phyloP scores from a whole-genome alignment of 2,329 filamentous ascomycete species.

The Passalora sequoiae region DNA sequence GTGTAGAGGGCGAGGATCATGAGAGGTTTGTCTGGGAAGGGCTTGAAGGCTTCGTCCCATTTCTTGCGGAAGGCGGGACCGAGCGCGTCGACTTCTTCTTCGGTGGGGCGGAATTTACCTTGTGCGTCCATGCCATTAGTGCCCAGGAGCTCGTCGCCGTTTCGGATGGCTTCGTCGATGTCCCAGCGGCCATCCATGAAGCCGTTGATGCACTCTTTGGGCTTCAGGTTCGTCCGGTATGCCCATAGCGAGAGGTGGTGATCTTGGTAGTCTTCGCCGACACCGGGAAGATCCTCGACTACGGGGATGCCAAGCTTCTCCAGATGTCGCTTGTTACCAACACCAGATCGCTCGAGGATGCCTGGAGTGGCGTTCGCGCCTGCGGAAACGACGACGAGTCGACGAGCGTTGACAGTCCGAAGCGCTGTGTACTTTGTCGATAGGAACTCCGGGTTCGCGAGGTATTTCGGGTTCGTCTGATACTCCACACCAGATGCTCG shows the following conservation, averaged over 20 bases:
- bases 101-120: conserved; percentile 53
- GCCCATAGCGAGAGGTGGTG: conserved; percentile 49
- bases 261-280: conserved; percentile 31
- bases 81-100: conserved; percentile 49
- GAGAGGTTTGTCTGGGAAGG: conserved; percentile 44
- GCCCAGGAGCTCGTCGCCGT: conserved; percentile 49
- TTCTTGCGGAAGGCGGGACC: conserved; percentile 50
- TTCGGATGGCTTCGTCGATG: conserved; percentile 42
- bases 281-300: conserved; percentile 30
- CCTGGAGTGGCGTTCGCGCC: conserved; percentile 55
- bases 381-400: conserved; percentile 55
- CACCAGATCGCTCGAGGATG: conserved; percentile 56
- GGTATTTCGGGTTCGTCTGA: conserved; percentile 42
- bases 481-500: conserved; percentile 58
- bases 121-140: conserved; percentile 54
- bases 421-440: conserved; percentile 36
- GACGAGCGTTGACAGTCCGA: conserved; percentile 47
- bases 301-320: conserved; percentile 35
- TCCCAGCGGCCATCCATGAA: conserved; percentile 48
- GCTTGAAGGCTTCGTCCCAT: conserved; percentile 54
- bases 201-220: conserved; percentile 51
- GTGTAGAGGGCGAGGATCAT: conserved; percentile 42
- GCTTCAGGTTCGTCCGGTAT: conserved; percentile 46
- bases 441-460: conserved; percentile 27
- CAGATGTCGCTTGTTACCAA: conserved; percentile 48